Evolutionary conservation across 2,329 filamentous ascomycete species (phyloP).

Genomic region (Dactylellina leptospora): DNA sequence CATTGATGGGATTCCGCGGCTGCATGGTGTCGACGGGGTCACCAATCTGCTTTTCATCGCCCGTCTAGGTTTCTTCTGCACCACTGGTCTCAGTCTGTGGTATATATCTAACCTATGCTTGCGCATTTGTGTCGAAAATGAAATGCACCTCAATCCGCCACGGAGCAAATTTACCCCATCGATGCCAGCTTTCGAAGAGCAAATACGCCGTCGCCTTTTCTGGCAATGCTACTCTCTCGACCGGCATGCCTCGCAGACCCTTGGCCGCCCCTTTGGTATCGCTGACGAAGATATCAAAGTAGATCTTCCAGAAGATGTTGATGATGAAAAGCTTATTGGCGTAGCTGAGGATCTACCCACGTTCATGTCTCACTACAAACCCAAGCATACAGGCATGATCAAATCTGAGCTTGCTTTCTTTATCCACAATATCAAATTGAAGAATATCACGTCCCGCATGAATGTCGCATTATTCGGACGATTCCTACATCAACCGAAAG

Average conservation of each 20-base stretch:
- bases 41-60: conserved; percentile 51
- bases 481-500: conserved; percentile 47
- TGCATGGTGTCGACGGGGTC: conserved; percentile 48
- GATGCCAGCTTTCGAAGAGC: conserved; percentile 58
- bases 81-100: conserved; percentile 51
- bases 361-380: conserved; percentile 50
- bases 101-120: conserved; percentile 53
- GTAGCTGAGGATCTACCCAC: conserved; percentile 49
- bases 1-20: conserved; percentile 49
- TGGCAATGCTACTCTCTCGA: conserved; percentile 63
- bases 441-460: conserved; percentile 51
- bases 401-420: conserved; percentile 52
- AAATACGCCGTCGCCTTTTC: conserved; percentile 62
- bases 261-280: conserved; percentile 61
- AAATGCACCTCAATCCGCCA: conserved; percentile 50
- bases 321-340: conserved; percentile 58
- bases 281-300: conserved; percentile 62
- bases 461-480: conserved; percentile 47
- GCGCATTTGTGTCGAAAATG: conserved; percentile 51
- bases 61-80: conserved; percentile 52
- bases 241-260: conserved; percentile 60
- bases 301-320: conserved; percentile 60
- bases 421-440: conserved; percentile 53
- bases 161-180: conserved; percentile 45
- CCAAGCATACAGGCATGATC: conserved; percentile 45